Evolutionary conservation across 257 asterid species (phyloP).

Genomic region (Leonotis leonurus): DNA sequence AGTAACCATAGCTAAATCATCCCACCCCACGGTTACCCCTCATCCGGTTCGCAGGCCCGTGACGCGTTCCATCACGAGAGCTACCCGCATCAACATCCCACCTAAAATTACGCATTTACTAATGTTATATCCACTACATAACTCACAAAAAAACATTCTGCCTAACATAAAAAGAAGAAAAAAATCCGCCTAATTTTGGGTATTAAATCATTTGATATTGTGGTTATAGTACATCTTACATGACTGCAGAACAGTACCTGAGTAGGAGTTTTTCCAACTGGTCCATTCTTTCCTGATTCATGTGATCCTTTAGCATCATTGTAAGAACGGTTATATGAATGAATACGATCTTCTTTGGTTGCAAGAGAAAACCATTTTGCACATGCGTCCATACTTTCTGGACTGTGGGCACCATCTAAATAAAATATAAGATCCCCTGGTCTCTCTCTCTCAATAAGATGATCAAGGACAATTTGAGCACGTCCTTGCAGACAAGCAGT

Average conservation of each 20-base stretch:
- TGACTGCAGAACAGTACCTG: slow-evolving; percentile 30
- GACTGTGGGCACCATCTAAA: slow-evolving; percentile 99
- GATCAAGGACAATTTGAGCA: slow-evolving; percentile 80
- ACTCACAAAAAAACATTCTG: no score
- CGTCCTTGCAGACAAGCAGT: slow-evolving; percentile 85
- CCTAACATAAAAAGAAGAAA: not conserved
- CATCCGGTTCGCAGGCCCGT: not conserved
- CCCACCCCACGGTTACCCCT: not conserved
- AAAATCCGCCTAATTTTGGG: not conserved
- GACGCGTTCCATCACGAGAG: not conserved
- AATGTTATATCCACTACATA: no score
- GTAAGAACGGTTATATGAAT: slow-evolving; percentile 19
- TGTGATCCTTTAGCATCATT: slow-evolving; percentile 16
- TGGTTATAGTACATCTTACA: not conserved
- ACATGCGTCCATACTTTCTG: slow-evolving; percentile 99
- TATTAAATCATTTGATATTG: not conserved
- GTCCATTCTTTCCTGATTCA: slow-evolving; percentile 22
- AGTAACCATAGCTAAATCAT: not conserved
- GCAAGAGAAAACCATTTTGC: slow-evolving; percentile 86
- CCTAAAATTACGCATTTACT: no score
- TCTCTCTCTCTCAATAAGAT: slow-evolving; percentile 52
- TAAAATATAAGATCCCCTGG: slow-evolving; percentile 72
- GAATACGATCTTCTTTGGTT: slow-evolving; percentile 38
- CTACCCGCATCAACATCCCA: not conserved
- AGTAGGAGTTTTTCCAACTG: slow-evolving; percentile 29